Percentiles rank a stretch among this genome's conserved stretches.
Conservation (phyloP, 2,329 filamentous ascomycete species). For the Zasmidium cellare region DNA sequence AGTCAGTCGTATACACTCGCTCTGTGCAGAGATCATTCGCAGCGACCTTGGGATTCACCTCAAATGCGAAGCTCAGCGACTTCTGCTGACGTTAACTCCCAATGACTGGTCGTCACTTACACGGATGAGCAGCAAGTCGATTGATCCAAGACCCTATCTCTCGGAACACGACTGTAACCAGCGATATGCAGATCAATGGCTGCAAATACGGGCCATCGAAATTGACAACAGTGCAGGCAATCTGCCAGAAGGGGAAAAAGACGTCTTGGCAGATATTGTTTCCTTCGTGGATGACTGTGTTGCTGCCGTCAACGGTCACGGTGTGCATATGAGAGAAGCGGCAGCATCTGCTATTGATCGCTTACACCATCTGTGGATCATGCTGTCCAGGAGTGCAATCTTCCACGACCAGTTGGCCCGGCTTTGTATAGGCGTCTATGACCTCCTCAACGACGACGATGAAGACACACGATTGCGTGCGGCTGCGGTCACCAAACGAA, state of each 20-base stretch:
- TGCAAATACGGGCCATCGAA: constrained; percentile 19
- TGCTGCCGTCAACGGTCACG: constrained; percentile 23
- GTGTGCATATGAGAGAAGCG: constrained; percentile 31
- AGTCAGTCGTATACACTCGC: constrained; percentile 6
- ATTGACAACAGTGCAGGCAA: constrained; percentile 5
- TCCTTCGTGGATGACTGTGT: constrained; percentile 17
- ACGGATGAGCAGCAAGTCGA: not conserved
- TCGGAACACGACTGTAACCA: constrained; percentile 13
- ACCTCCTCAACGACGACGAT: constrained; percentile 84
- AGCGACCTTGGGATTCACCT: constrained; percentile 9
- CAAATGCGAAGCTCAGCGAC: constrained; percentile 14
- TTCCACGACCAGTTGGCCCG: constrained; percentile 45
- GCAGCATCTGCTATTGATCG: constrained; percentile 25
- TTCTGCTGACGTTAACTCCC: constrained; percentile 10
- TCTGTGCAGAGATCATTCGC: constrained; percentile 12
- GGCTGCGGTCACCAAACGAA: constrained; percentile 49
- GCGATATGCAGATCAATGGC: constrained; percentile 21
- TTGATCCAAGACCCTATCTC: not conserved
- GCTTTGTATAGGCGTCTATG: constrained; percentile 67
- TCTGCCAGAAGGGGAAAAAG: not conserved
- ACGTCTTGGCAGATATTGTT: constrained; percentile 4
- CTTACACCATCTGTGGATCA: constrained; percentile 20
- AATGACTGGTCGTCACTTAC: not conserved
- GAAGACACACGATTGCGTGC: constrained; percentile 77
- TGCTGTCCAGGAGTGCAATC: constrained; percentile 1